Evolutionary conservation across 179 eudicot species (phyloP).

Genomic region (Actinidia arguta): DNA sequence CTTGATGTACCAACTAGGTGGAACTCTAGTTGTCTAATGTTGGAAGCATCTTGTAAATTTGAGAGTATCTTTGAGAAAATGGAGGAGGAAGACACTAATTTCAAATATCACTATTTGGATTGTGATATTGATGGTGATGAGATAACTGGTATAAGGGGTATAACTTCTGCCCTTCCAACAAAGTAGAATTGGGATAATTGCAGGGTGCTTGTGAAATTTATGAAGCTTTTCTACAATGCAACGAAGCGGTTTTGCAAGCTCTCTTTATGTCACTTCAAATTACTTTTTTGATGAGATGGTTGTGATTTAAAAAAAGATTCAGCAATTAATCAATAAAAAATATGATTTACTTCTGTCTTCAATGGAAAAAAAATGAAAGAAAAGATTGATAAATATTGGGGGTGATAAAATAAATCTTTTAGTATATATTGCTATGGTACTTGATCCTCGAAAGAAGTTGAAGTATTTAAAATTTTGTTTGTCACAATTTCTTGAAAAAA

Average conservation of each 20-base stretch:
- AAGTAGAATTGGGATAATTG: not conserved
- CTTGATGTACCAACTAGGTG: not conserved
- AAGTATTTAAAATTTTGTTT: too few relatives aligned
- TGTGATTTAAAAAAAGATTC: not conserved
- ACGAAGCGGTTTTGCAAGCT: not conserved
- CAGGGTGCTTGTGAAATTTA: not conserved
- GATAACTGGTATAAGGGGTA: too few relatives aligned
- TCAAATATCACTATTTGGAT: too few relatives aligned
- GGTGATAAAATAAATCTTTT: too few relatives aligned
- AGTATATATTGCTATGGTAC: too few relatives aligned
- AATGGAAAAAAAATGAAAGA: not conserved
- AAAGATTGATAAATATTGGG: not conserved
- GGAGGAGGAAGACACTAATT: too few relatives aligned
- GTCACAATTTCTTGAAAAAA: too few relatives aligned
- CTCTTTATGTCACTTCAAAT: not conserved
- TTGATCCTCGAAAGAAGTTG: too few relatives aligned
- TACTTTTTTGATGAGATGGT: not conserved
- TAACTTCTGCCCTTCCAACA: not conserved
- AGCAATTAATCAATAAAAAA: not conserved
- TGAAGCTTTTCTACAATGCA: not conserved
- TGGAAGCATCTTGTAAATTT: not conserved
- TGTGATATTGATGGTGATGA: too few relatives aligned
- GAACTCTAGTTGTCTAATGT: not conserved
- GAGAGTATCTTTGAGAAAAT: too few relatives aligned
- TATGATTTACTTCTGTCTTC: not conserved